phyloP scores from a whole-genome alignment of 257 asterid species.

The Nicotiana knightiana region DNA sequence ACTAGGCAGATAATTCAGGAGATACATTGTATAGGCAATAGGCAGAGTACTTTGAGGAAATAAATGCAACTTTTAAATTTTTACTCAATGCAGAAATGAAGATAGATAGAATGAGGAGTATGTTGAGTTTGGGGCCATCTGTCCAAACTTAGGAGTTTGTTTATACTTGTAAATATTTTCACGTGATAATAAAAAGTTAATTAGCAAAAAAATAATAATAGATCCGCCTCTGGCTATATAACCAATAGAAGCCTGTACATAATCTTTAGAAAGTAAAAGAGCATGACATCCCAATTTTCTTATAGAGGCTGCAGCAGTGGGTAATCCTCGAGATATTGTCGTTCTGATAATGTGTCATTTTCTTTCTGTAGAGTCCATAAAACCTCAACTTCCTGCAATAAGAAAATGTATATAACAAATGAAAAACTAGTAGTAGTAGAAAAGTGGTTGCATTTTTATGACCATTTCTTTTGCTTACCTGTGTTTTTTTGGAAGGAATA shows the following conservation, averaged over 20 bases:
- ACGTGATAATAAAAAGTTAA: too few relatives aligned
- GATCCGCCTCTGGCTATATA: too few relatives aligned
- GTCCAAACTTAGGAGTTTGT: too few relatives aligned
- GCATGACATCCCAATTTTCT: conserved; percentile 15
- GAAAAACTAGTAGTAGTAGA: neutral
- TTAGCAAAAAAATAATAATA: too few relatives aligned
- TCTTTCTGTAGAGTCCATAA: conserved; percentile 95
- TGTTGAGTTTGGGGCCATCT: too few relatives aligned
- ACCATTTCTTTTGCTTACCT: conserved; percentile 33
- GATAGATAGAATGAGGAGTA: too few relatives aligned
- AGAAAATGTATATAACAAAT: neutral
- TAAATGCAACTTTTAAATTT: too few relatives aligned
- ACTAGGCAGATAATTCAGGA: too few relatives aligned
- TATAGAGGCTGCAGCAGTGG: conserved; percentile 68
- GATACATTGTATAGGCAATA: too few relatives aligned
- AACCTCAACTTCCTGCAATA: conserved; percentile 80
- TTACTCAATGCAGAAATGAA: too few relatives aligned
- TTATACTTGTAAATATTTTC: too few relatives aligned
- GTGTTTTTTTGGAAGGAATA: conserved; percentile 66
- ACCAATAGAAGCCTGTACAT: neutral
- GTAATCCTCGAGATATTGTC: conserved; percentile 79
- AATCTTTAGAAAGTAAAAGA: neutral
- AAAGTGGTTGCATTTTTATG: neutral
- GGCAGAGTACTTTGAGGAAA: too few relatives aligned
- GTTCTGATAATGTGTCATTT: conserved; percentile 72